Evolutionary conservation across 371 early-diverging fungal genomes (phyloP).

Genomic region (Sporodiniella umbellata): DNA sequence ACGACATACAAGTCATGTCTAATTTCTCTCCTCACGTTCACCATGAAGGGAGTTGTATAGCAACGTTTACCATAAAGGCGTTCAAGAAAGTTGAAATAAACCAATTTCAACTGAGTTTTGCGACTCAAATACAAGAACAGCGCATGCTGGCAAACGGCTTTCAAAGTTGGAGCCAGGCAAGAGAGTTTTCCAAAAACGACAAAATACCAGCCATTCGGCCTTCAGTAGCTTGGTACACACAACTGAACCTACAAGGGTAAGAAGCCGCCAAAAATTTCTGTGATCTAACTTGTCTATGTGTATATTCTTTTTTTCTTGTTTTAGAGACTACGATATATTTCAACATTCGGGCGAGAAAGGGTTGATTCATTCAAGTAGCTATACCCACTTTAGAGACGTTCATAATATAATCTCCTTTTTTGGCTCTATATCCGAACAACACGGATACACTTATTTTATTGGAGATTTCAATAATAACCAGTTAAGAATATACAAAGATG

Average conservation of each 20-base stretch:
- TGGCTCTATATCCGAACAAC: constrained; percentile 53
- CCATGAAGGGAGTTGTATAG: constrained; percentile 15
- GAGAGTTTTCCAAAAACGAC: constrained; percentile 30
- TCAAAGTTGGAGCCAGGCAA: constrained; percentile 56
- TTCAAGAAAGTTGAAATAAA: constrained; percentile 24
- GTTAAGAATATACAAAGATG: constrained; percentile 50
- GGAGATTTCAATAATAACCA: constrained; percentile 42
- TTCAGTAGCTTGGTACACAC: constrained; percentile 39
- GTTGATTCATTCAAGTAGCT: constrained; percentile 51
- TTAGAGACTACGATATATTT: constrained; percentile 54
- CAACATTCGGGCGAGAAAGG: constrained; percentile 51
- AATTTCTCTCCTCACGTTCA: constrained; percentile 9
- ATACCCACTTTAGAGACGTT: constrained; percentile 52
- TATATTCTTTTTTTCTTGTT: too few species aligned
- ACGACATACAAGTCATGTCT: constrained; percentile 16
- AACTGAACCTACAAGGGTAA: constrained; percentile 48
- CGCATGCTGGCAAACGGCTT: constrained; percentile 55
- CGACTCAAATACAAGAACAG: constrained; percentile 27
- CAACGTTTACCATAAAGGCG: constrained; percentile 21
- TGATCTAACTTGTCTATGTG: constrained; percentile 6
- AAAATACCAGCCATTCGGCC: constrained; percentile 37
- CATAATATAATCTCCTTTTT: constrained; percentile 37
- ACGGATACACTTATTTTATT: constrained; percentile 56
- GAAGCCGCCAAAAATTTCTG: background rate
- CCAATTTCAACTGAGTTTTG: constrained; percentile 30